phyloP scores from a whole-genome alignment of 768 basidiomycete species.

The Leucosporidium yakuticum region DNA sequence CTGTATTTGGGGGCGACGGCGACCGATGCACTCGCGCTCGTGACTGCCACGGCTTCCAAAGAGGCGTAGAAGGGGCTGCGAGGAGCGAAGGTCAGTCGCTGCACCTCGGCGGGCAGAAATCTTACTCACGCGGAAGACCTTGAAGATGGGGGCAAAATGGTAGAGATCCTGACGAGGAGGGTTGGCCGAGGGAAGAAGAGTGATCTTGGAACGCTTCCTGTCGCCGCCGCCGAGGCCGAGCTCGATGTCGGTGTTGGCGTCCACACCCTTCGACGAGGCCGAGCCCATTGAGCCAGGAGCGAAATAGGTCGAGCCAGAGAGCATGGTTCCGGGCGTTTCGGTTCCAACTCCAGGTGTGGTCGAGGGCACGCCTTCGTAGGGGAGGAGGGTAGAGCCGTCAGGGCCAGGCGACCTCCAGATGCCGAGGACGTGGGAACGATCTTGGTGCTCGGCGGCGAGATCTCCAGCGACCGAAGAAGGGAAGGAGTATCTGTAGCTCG shows the following conservation, averaged over 20 bases:
- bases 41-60: neutral
- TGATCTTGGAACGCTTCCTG: conserved; percentile 1
- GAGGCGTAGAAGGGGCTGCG: neutral
- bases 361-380: neutral
- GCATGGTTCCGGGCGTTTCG: too few relatives aligned
- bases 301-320: neutral
- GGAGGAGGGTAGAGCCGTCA: conserved; percentile 13
- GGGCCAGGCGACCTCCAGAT: conserved; percentile 19
- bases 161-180: conserved; percentile 5
- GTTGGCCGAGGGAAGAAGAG: conserved; percentile 13
- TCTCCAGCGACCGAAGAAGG: conserved; percentile 8
- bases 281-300: neutral
- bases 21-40: neutral
- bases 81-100: neutral
- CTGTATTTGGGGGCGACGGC: neutral
- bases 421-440: conserved; percentile 2
- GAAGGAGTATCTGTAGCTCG: conserved; percentile 19
- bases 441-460: conserved; percentile 3
- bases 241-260: conserved; percentile 6
- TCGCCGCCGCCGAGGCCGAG: conserved; percentile 12
- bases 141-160: conserved; percentile 18
- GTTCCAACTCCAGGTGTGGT: too few relatives aligned
- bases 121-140: conserved; percentile 4
- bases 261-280: neutral
- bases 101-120: neutral